Percentiles rank a stretch among this genome's conserved stretches.
Conservation (phyloP, 2,329 filamentous ascomycete species). For the Fusarium nelsonii region DNA sequence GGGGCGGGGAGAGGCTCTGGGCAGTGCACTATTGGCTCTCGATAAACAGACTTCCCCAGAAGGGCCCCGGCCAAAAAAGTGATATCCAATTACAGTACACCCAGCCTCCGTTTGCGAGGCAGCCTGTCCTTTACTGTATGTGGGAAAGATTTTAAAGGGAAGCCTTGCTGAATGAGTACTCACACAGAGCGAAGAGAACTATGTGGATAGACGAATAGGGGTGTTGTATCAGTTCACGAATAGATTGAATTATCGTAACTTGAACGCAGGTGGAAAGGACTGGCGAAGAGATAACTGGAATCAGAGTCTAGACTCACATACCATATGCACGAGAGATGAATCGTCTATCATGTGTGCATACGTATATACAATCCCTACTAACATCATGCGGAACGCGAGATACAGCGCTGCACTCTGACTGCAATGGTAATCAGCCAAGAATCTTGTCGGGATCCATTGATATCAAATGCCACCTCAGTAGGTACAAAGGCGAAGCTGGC, state of each 20-base stretch:
- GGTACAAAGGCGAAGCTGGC: too few species aligned
- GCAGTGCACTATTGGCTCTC: slow-evolving; percentile 26
- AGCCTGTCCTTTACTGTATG: slow-evolving; percentile 10
- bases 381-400: slow-evolving; percentile 2
- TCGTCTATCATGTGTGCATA: not conserved
- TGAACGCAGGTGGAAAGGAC: not conserved
- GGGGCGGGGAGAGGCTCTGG: slow-evolving; percentile 24
- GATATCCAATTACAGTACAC: slow-evolving; percentile 19
- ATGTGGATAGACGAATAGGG: not conserved
- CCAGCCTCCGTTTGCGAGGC: slow-evolving; percentile 25
- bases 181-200: not conserved
- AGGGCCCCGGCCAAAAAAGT: slow-evolving; percentile 25
- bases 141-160: not conserved
- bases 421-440: too few species aligned
- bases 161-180: not conserved
- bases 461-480: too few species aligned
- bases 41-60: slow-evolving; percentile 33
- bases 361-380: not conserved
- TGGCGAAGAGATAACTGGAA: not conserved
- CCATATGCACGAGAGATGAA: slow-evolving; percentile 10
- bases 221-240: not conserved
- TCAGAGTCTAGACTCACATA: not conserved
- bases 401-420: not conserved
- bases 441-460: too few species aligned
- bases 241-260: not conserved